Conservation (phyloP, 805 yeast genomes). For the Candida pseudofarinosa region DNA sequence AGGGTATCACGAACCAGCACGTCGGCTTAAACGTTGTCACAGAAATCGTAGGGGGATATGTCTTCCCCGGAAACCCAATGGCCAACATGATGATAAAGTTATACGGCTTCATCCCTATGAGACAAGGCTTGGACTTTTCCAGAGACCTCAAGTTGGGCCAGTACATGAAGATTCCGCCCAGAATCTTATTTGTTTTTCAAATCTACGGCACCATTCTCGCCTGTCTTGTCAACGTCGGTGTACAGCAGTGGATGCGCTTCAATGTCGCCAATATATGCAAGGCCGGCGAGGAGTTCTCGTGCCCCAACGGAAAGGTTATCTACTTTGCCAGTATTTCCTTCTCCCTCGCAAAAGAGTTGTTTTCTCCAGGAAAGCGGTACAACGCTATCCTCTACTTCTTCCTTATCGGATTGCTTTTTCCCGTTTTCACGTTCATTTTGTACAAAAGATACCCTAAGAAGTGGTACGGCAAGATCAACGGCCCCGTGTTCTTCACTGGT, state of each 20-base stretch:
- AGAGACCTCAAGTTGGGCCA: constrained; percentile 37
- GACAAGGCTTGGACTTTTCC: constrained; percentile 25
- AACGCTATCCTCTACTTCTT: constrained; percentile 11
- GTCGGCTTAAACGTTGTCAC: constrained; percentile 3
- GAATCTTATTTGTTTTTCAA: constrained; percentile 47
- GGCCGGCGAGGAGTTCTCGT: constrained; percentile 26
- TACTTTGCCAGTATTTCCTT: constrained; percentile 41
- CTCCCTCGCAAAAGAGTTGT: constrained; percentile 21
- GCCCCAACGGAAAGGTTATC: constrained; percentile 40
- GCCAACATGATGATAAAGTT: constrained; percentile 48
- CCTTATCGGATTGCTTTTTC: constrained; percentile 6
- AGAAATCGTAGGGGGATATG: constrained; percentile 8
- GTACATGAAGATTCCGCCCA: constrained; percentile 52
- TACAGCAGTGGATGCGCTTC: constrained; percentile 20
- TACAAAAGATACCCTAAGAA: background rate
- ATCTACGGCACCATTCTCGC: constrained; percentile 36
- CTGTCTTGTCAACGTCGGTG: constrained; percentile 19
- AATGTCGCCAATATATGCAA: constrained; percentile 28
- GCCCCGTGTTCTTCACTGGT: constrained; percentile 8
- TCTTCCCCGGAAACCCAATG: constrained; percentile 46
- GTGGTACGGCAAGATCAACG: constrained; percentile 4
- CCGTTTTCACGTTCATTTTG: background rate
- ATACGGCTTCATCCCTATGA: constrained; percentile 45
- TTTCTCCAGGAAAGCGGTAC: constrained; percentile 10
- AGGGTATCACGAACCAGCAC: constrained; percentile 12